Conservation (phyloP, 1,139 yeast species). For the Taphrina sp. region DNA sequence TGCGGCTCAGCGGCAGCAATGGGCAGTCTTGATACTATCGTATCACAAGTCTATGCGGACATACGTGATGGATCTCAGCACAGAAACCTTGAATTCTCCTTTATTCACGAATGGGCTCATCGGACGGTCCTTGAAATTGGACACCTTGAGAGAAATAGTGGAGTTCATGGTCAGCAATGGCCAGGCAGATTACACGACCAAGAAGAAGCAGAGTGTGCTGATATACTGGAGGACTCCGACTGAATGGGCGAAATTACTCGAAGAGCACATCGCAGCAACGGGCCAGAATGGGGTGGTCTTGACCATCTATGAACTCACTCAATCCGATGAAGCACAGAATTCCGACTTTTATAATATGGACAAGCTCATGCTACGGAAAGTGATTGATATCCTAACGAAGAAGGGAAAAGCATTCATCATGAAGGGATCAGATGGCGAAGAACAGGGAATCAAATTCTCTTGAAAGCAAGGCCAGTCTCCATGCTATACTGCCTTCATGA, state of each 20-base stretch:
- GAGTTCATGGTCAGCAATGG: slow-evolving; percentile 56
- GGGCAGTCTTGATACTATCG: slow-evolving; percentile 57
- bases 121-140: slow-evolving; percentile 51
- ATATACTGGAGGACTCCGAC: slow-evolving; percentile 69
- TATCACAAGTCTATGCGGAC: slow-evolving; percentile 61
- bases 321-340: slow-evolving; percentile 58
- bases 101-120: slow-evolving; percentile 55
- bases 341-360: slow-evolving; percentile 63
- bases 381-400: slow-evolving; percentile 60
- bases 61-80: slow-evolving; percentile 50
- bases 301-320: slow-evolving; percentile 73
- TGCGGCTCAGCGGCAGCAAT: slow-evolving; percentile 63
- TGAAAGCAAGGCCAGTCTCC: too few species aligned
- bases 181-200: slow-evolving; percentile 53
- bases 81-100: slow-evolving; percentile 38
- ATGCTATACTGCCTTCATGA: too few species aligned
- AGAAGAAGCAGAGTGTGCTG: slow-evolving; percentile 41
- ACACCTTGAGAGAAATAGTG: slow-evolving; percentile 58
- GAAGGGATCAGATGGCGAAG: slow-evolving; percentile 56
- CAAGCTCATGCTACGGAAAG: slow-evolving; percentile 54
- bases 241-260: slow-evolving; percentile 70
- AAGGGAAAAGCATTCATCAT: slow-evolving; percentile 67
- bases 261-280: slow-evolving; percentile 58
- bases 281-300: slow-evolving; percentile 78
- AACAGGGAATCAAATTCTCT: slow-evolving; percentile 63